Evolutionary conservation across 225 moss, liverwort and hornwort species (phyloP), one percentile per base, ranked within the genome.

Genomic region (Asterella californica): DNA sequence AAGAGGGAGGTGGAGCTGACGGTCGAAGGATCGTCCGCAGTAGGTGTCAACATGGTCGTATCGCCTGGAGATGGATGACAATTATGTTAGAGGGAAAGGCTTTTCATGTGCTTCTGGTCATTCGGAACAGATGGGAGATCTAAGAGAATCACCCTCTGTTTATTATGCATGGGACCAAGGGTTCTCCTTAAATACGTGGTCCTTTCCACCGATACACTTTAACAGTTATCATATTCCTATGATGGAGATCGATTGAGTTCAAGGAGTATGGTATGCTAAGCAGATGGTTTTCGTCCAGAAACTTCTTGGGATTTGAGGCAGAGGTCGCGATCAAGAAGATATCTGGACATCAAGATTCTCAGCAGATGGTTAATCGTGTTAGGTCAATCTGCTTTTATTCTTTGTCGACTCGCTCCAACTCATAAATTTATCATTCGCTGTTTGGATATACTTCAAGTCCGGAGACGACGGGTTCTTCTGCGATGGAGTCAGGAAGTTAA

Each of bases 41-140:
- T 77, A 27, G n/a, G 30, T 12, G n/a, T 25, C 63, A 63, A 30
- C 25, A 77, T 62, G 63, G 27, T 15, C 62, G 14, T 47, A 36
- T 17, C 52, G 18, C 49, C 45, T 77, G n/a, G 45, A 64, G 42
- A 62, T 77, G 63, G 77, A 77, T 46, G 62, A 5, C n/a, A 77
- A n/a, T 14, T 22, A 77, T 37, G 27, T 63, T 27, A 29, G 36
- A 18, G 4, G 34, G 30, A 33, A 36, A 19, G 59, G 22, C 14
- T 9, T 12, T 47, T 42, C 9, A 18, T 59, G 37, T 61, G 38
- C 61, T 38, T 62, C 62, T 62, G 77, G 18, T 46, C 63, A 9
- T 29, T 19, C 27, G 62, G 47, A 77, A 21, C 77, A 77, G 42
- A 77, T 48, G 64, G 46, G 77, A 77, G 46, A 47, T 62, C 0